Conservation (phyloP, 176 grass and related monocot species). For the Phoenix roebelenii region DNA sequence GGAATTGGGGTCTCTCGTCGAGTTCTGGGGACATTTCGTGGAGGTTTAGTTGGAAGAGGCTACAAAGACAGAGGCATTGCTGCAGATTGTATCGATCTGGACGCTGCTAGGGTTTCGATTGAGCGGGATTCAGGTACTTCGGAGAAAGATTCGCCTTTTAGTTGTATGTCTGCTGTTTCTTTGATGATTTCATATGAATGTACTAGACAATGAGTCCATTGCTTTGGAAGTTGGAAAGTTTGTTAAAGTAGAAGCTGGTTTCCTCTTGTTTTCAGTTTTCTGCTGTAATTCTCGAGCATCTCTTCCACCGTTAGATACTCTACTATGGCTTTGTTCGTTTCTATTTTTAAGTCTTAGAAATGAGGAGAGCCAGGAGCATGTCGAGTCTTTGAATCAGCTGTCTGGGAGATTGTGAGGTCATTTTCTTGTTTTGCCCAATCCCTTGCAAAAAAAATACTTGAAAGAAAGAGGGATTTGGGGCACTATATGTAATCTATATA, state of each 20-base stretch:
- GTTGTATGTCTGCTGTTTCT: neutral
- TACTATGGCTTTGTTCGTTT: too few species aligned
- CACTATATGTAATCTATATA: too few species aligned
- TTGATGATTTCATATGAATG: neutral
- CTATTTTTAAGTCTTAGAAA: too few species aligned
- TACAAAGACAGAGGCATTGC: neutral
- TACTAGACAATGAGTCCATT: neutral
- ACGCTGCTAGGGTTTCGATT: neutral
- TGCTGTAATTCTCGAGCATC: too few species aligned
- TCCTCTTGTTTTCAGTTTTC: neutral
- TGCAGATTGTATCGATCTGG: neutral
- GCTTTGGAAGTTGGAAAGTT: neutral
- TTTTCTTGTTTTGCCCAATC: too few species aligned
- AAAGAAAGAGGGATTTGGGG: too few species aligned
- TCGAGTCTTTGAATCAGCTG: too few species aligned
- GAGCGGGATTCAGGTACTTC: constrained; percentile 6
- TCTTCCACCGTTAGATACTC: too few species aligned
- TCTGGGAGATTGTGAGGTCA: too few species aligned
- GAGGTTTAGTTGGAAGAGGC: neutral
- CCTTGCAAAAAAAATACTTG: too few species aligned
- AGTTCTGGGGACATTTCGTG: neutral
- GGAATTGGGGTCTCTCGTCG: neutral
- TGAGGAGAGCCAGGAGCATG: too few species aligned
- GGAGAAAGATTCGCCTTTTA: neutral
- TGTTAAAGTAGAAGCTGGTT: neutral